Percentiles rank a stretch among this genome's conserved stretches.
Conservation (phyloP, 2,329 filamentous ascomycete genomes). For the Botrytis squamosa region DNA sequence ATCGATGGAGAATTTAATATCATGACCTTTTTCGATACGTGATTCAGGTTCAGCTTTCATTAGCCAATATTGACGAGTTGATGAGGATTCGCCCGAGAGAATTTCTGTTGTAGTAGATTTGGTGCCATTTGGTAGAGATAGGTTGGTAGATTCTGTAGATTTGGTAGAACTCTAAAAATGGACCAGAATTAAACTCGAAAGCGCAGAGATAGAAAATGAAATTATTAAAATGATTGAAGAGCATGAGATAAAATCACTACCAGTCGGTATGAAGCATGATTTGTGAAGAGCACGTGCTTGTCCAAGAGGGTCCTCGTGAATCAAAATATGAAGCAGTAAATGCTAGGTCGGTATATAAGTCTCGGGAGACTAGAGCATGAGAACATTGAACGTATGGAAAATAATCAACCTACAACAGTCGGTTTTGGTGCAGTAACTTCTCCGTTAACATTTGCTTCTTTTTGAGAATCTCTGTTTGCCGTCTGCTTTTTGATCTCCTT, state of each 20-base stretch:
- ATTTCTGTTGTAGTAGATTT: slow-evolving; percentile 12
- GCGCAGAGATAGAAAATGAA: background rate
- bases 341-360: background rate
- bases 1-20: slow-evolving; percentile 93
- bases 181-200: slow-evolving; percentile 3
- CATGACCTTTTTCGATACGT: slow-evolving; percentile 79
- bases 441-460: slow-evolving; percentile 16
- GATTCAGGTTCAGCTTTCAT: slow-evolving; percentile 88
- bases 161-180: slow-evolving; percentile 21
- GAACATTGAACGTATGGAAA: background rate
- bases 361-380: background rate
- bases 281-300: slow-evolving; percentile 2
- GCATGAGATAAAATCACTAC: background rate
- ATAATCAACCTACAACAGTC: slow-evolving; percentile 2
- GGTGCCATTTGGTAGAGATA: slow-evolving; percentile 17
- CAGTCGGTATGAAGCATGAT: background rate
- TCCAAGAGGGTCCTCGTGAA: background rate
- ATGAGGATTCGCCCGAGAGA: slow-evolving; percentile 4
- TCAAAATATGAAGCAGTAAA: background rate
- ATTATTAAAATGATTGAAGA: background rate
- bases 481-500: slow-evolving; percentile 21
- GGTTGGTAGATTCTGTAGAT: slow-evolving; percentile 9
- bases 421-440: background rate
- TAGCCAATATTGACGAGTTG: slow-evolving; percentile 64
- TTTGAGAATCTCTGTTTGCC: background rate